Evolutionary conservation across 495 filamentous ascomycete genomes (phyloP), one percentile per base, ranked within the genome.

Genomic region (Neurospora sp.): DNA sequence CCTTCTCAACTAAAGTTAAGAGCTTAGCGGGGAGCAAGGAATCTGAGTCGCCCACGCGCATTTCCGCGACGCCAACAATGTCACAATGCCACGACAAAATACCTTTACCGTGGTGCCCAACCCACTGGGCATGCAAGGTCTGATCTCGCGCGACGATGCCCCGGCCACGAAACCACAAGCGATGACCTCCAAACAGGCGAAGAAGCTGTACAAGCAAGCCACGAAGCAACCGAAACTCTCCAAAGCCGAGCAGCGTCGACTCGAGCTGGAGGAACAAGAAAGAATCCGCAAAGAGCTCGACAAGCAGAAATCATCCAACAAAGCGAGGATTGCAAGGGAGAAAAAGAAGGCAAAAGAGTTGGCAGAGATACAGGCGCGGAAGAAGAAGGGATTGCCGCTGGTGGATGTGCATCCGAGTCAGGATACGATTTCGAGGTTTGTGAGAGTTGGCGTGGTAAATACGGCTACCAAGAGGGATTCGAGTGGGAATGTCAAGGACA

Each of bases 121-220:
- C 40, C 69, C 74, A 8, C 3, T 79, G 41, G 74, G 76, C 16
- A 72, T 79, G 46, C 78, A 80, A 70, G 72, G 74, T 0, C 73
- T 77, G 40, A 49, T 79, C 27, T 69, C 70, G 4, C 77, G 77
- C 2, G 49, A 74, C 11, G 76, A 31, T 11, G 14, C 37, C 2
- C 35, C 70, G 20, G 1, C 62, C 3, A 1, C 6, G 4, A 39
- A 10, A 46, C 72, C 69, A 5, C 31, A 78, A 20, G 80, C 83
- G 10, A 86, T 86, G 85, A 86, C 84, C 27, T 80, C 82, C 0
- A 85, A 85, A 41, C 81, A 85, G 72, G 82, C 80, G 12, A 80
- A 82, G 77, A 84, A 85, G 62, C 74, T 78, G 11, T 83, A 85
- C 71, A 72, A 73, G 5, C 73, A 82, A 44, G 70, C 74, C 0